These are phyloP conservation scores for Oleoguttula mirabilis DNA, from an alignment of 495 filamentous ascomycete genomes.

Conservation along the genomic window DNA sequence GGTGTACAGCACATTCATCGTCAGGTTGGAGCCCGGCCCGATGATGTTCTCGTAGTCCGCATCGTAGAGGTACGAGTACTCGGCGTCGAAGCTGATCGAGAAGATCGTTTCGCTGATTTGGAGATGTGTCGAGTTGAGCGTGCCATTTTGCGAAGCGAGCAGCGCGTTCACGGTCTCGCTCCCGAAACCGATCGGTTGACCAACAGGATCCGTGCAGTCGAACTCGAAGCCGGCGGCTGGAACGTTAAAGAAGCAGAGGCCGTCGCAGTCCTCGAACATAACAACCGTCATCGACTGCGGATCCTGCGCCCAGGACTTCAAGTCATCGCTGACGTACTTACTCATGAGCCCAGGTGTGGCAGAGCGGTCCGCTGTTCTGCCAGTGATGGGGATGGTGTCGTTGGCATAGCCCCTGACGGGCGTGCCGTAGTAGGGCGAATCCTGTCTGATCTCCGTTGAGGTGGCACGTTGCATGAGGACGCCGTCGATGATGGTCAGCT, in stretches of 20 bases:
- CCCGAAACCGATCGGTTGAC: neutral
- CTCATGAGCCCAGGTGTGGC: no score
- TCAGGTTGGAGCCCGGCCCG: no score
- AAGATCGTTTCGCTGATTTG: neutral
- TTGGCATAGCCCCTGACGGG: neutral
- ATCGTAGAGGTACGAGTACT: no score
- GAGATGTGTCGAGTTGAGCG: neutral
- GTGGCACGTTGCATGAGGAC: neutral
- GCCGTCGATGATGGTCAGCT: slow-evolving; percentile 2
- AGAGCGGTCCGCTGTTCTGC: no score
- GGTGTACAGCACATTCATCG: no score
- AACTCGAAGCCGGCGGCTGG: neutral
- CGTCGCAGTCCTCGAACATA: neutral
- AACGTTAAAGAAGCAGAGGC: neutral
- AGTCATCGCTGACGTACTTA: no score
- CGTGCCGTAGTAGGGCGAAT: neutral
- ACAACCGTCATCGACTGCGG: no score
- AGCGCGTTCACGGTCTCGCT: neutral
- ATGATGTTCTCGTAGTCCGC: no score
- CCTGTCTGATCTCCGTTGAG: neutral
- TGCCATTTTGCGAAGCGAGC: neutral
- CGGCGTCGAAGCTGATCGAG: neutral
- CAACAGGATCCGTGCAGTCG: neutral
- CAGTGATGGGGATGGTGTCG: neutral
- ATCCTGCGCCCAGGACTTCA: no score